Conservation (phyloP, 2,329 filamentous ascomycete species). For the Incumbomyces delicatus region DNA sequence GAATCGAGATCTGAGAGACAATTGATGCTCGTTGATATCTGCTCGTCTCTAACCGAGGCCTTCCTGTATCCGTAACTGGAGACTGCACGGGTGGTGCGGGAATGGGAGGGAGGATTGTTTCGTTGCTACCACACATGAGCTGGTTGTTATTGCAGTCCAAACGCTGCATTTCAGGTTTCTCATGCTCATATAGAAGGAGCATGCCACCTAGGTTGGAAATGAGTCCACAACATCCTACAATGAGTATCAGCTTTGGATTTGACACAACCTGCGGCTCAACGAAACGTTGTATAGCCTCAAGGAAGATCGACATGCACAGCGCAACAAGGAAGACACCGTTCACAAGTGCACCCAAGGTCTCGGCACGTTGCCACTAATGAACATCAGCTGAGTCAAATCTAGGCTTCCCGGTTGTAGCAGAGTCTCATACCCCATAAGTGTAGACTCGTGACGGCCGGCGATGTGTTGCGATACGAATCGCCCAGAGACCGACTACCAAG, state of each 20-base stretch:
- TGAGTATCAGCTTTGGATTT: conserved; percentile 74
- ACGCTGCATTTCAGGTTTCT: neutral
- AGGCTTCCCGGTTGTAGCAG: neutral
- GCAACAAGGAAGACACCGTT: conserved; percentile 97
- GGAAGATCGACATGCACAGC: conserved; percentile 86
- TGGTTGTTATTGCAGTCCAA: neutral
- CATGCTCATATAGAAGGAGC: conserved; percentile 82
- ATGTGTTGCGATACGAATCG: conserved; percentile 75
- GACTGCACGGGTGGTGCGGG: neutral
- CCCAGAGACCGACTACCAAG: conserved; percentile 90
- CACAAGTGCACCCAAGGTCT: conserved; percentile 88
- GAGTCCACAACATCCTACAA: conserved; percentile 76
- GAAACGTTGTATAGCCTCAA: conserved; percentile 89
- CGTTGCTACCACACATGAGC: neutral
- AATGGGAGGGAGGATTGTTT: neutral
- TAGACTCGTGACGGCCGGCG: conserved; percentile 74
- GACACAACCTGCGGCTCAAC: conserved; percentile 78
- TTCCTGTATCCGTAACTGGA: neutral
- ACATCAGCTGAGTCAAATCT: conserved; percentile 3
- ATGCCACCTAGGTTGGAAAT: conserved; percentile 80
- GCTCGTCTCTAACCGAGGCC: neutral
- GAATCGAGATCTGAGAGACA: too few species aligned
- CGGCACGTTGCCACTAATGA: conserved; percentile 78
- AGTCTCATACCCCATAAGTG: conserved; percentile 72
- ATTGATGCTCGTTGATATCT: too few species aligned